These are phyloP conservation scores for Neolentinus lepideus DNA, from an alignment of 1,284 basidiomycete genomes.

Conservation along the genomic window DNA sequence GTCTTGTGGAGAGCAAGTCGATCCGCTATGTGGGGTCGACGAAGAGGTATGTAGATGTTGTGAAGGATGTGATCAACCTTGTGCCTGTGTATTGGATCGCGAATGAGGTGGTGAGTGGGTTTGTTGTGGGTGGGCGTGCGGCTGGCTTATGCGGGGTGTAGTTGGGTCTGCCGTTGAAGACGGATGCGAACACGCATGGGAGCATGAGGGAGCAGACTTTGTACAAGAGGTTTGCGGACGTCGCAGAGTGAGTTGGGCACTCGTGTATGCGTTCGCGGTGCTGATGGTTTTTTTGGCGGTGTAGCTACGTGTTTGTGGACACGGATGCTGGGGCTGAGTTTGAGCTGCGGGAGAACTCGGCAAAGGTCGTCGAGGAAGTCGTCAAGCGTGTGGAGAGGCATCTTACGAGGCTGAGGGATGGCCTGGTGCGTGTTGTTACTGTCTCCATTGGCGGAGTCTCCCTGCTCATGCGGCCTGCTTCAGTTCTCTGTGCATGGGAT, in stretches of 20 bases:
- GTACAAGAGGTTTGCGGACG: slow-evolving; percentile 43
- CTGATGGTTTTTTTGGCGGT: background rate
- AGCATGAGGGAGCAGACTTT: slow-evolving; percentile 42
- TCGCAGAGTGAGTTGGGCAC: slow-evolving; percentile 40
- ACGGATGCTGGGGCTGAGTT: slow-evolving; percentile 49
- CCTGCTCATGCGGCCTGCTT: slow-evolving; percentile 9
- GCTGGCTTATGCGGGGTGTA: slow-evolving; percentile 14
- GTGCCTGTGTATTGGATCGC: slow-evolving; percentile 62
- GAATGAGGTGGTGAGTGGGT: slow-evolving; percentile 45
- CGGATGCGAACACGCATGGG: slow-evolving; percentile 34
- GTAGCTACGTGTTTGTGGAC: slow-evolving; percentile 58
- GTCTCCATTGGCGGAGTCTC: background rate
- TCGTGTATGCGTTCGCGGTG: background rate
- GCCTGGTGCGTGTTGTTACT: slow-evolving; percentile 15
- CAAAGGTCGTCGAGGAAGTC: slow-evolving; percentile 32
- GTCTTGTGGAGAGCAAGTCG: slow-evolving; percentile 3
- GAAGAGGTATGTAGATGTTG: slow-evolving; percentile 51
- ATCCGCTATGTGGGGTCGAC: slow-evolving; percentile 21
- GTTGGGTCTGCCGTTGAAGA: slow-evolving; percentile 61
- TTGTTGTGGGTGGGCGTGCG: background rate
- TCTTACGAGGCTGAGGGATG: slow-evolving; percentile 20
- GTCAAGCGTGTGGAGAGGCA: slow-evolving; percentile 32
- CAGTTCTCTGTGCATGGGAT: slow-evolving; percentile 34
- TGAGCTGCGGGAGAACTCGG: slow-evolving; percentile 42
- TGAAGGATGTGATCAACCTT: slow-evolving; percentile 66